Evolutionary conservation across 78 protist species (phyloP), one percentile per base, ranked within the genome.

Genomic region (Ministeria vibrans): DNA sequence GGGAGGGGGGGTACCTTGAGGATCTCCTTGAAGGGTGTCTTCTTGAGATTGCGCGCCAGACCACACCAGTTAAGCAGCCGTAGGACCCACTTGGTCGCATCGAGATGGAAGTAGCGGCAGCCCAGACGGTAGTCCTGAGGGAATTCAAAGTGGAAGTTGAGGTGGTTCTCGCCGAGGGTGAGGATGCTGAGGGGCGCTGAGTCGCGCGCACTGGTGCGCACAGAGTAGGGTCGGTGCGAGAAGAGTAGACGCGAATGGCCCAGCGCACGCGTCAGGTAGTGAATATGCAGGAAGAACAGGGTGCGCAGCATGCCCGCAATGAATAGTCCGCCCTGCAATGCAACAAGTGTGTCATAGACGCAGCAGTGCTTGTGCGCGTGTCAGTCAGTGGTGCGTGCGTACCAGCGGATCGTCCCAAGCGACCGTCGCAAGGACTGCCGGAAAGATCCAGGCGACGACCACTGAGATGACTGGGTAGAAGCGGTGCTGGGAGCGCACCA

Each of bases 171-270:
- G 69, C 69, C 69, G 39, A 62, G 9, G 36, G 69, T 28, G 28
- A 62, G 4, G 69, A 27, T 4, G 11, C 13, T 13, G 41, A 32
- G 18, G 30, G 1, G 2, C 41, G 9, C 5, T 32, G 3, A 32
- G 69, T 62, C 11, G 11, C 1, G 1, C 9, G 30, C 69, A 13
- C 42, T 4, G 41, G 5, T 62, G 18, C 30, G 11, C 30, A 1
- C 32, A 13, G 39, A 62, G 69, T 30, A 82, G 44, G 51, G 23
- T 39, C 32, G 53, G 27, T 30, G 34, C 28, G 85, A 85, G 53
- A 61, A 39, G n/a, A n/a, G n/a, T n/a, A n/a, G n/a, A n/a, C n/a
- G n/a, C 39, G 69, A 23, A 79, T 82, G 90, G 28, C 82, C 90
- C 28, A 86, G 75, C 25, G 78, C 63, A 75, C 75, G 66, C 75